Evolutionary conservation across 768 basidiomycete genomes (phyloP).

Genomic region (Phlebiopsis flavidoalba): DNA sequence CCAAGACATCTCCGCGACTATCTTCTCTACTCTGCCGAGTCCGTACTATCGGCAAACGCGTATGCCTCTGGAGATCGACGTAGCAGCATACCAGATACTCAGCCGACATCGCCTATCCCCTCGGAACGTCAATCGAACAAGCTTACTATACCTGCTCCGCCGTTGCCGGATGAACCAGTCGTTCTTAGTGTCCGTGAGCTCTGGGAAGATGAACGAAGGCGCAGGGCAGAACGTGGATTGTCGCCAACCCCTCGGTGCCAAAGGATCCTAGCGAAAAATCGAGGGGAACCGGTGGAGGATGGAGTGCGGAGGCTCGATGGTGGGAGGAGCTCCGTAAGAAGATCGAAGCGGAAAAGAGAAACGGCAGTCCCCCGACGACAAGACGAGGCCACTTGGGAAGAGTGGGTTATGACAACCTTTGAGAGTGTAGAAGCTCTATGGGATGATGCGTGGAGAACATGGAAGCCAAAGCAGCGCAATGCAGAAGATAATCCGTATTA

Average conservation of each 20-base stretch:
- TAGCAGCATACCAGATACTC: slow-evolving; percentile 74
- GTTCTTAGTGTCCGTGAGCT: slow-evolving; percentile 88
- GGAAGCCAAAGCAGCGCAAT: slow-evolving; percentile 39
- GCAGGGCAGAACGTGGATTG: slow-evolving; percentile 63
- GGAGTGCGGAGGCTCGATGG: slow-evolving; percentile 70
- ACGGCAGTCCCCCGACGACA: slow-evolving; percentile 19
- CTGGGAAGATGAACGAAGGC: slow-evolving; percentile 92
- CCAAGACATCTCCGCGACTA: background rate
- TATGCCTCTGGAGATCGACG: slow-evolving; percentile 79
- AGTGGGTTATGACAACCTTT: slow-evolving; percentile 81
- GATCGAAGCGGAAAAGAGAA: slow-evolving; percentile 45
- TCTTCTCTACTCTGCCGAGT: slow-evolving; percentile 28
- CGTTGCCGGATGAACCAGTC: slow-evolving; percentile 59
- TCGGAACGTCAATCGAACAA: slow-evolving; percentile 67
- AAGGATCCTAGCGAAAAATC: slow-evolving; percentile 61
- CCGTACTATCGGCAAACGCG: slow-evolving; percentile 64
- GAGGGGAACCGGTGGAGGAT: slow-evolving; percentile 52
- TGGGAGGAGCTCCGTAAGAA: slow-evolving; percentile 67
- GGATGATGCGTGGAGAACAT: slow-evolving; percentile 55
- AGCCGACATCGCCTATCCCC: slow-evolving; percentile 67
- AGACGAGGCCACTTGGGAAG: slow-evolving; percentile 50
- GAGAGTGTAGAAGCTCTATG: slow-evolving; percentile 87
- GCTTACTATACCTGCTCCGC: slow-evolving; percentile 51
- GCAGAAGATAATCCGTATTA: slow-evolving; percentile 19
- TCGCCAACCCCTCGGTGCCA: slow-evolving; percentile 69